Evolutionary conservation across 2,329 filamentous ascomycete species (phyloP).

Genomic region (Hypoxylon sp.): DNA sequence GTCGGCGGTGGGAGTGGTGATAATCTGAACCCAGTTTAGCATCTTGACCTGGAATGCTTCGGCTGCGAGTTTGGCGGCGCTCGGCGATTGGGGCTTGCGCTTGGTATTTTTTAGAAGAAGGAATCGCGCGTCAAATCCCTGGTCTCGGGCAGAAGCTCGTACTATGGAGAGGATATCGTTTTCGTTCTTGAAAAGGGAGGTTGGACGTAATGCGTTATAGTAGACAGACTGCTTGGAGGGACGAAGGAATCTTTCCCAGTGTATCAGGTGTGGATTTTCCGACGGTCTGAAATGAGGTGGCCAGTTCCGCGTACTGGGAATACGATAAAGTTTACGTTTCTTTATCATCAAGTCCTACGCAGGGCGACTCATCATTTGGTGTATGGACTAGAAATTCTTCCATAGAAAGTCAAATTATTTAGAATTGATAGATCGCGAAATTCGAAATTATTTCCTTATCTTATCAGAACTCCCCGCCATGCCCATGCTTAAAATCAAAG

Average conservation of each 20-base stretch:
- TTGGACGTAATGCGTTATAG: conserved; percentile 20
- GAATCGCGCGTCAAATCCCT: conserved; percentile 12
- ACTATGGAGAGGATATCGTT: conserved; percentile 14
- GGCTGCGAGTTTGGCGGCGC: background rate
- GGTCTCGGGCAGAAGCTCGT: conserved; percentile 6
- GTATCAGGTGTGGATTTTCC: conserved; percentile 12
- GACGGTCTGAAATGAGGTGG: background rate
- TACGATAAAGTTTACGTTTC: too few relatives aligned
- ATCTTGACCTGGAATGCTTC: conserved; percentile 56
- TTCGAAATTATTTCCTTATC: conserved; percentile 15
- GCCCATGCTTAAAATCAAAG: background rate
- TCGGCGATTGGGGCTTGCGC: background rate
- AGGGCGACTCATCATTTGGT: too few relatives aligned
- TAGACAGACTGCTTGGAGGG: conserved; percentile 10
- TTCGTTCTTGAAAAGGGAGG: conserved; percentile 29
- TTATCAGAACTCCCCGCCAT: conserved; percentile 12
- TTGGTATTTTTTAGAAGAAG: conserved; percentile 9
- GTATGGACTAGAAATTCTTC: too few relatives aligned
- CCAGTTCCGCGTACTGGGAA: background rate
- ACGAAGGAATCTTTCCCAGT: background rate
- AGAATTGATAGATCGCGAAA: too few relatives aligned
- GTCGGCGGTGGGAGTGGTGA: conserved; percentile 86
- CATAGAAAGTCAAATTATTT: too few relatives aligned
- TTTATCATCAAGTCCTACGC: conserved; percentile 20
- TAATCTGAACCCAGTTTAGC: conserved; percentile 77